phyloP scores from a whole-genome alignment of 176 grass and related monocot genomes.

The Zizania latifolia region DNA sequence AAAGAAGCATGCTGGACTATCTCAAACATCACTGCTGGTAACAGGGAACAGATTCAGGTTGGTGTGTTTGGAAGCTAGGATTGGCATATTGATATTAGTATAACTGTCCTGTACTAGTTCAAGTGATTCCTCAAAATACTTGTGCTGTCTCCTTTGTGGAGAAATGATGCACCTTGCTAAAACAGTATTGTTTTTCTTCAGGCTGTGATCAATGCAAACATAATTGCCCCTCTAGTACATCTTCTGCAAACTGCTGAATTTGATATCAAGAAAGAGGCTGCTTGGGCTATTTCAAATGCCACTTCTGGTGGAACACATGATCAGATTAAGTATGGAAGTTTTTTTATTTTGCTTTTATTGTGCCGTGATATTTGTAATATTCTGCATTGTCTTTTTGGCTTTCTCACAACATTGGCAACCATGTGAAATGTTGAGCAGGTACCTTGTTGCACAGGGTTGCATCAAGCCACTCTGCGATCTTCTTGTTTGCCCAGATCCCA shows the following conservation, averaged over 20 bases:
- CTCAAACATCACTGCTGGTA: constrained; percentile 95
- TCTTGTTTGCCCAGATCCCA: constrained; percentile 72
- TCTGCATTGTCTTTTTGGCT: not conserved
- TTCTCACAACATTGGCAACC: not conserved
- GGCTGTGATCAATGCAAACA: constrained; percentile 60
- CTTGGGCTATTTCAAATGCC: constrained; percentile 73
- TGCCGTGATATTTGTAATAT: not conserved
- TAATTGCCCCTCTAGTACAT: constrained; percentile 55
- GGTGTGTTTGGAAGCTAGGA: not conserved
- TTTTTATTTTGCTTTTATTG: not conserved
- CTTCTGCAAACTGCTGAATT: constrained; percentile 72
- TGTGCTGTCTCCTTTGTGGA: not conserved
- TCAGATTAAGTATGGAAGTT: constrained; percentile 50
- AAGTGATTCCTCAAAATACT: not conserved
- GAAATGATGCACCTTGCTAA: not conserved
- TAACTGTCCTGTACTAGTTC: not conserved
- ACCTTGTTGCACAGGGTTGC: constrained; percentile 74
- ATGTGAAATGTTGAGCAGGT: constrained; percentile 32
- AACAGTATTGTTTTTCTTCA: constrained; percentile 5
- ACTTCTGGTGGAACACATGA: constrained; percentile 70
- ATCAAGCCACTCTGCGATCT: constrained; percentile 95
- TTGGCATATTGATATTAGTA: not conserved
- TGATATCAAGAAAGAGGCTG: constrained; percentile 76
- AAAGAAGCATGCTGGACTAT: constrained; percentile 98
- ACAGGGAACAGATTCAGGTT: constrained; percentile 94